Evolutionary conservation across 352 stramenopile species (phyloP), one percentile per base, ranked within the genome.

Genomic region (Phytophthora pistaciae): DNA sequence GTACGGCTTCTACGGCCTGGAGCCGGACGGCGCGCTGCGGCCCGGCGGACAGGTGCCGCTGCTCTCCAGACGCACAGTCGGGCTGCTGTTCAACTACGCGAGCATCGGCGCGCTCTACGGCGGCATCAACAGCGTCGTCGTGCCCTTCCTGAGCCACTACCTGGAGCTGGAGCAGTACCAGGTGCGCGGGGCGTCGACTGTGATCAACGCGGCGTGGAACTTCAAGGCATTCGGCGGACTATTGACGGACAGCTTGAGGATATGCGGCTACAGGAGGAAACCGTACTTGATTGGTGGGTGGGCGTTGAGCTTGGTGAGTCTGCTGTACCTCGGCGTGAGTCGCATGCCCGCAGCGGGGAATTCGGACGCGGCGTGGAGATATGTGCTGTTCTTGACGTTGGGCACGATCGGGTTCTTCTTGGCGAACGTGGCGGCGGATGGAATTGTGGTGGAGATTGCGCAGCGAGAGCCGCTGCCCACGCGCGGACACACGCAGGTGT

Each of bases 391-490:
- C 25, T 90, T 98, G 79, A 84, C 91, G 16, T 21, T 95, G 10
- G 91, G 90, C 0, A 96, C 88, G 21, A 72, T 96, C 13, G 92
- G 92, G 1, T 96, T 94, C 56, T 91, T 97, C 38, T 82, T 97
- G 56, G 89, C 91, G 5, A 94, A 97, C 73, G 85, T 96, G 0
- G 85, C 90, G 27, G 84, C 87, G 16, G 92, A 98, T 72, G 92
- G 84, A 0, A 81, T 96, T 56, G 73, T 93, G 42, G 85, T 97
- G 27, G 85, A 94, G 55, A 67, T 91, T 25, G 82, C 78, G 0
- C 87, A 95, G 50, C 74, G 88, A 25, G 88, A 95, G 44, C 79
- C 87, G 11, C 66, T 92, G 23, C 48, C 58, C 4, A 77, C 66
- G 2, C 83, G 86, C 29, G 88, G 88, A 54, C 75, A 84, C 38